Evolutionary conservation across 495 filamentous ascomycete genomes (phyloP), one percentile per base, ranked within the genome.

Genomic region (Clavariopsis aquatica): DNA sequence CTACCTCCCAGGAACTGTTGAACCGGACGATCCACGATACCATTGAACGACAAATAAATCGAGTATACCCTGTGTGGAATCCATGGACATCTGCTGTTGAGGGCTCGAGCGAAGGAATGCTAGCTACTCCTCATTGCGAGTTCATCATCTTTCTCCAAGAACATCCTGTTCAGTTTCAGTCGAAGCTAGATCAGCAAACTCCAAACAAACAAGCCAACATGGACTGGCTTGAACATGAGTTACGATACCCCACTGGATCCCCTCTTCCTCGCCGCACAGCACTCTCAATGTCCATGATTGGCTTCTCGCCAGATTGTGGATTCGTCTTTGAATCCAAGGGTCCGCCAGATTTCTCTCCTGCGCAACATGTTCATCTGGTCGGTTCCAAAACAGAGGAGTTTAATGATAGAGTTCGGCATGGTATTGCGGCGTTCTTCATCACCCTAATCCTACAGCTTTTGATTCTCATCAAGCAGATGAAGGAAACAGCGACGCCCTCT

Each of bases 281-380:
- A 5, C 83, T 97, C 29, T 81, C 83, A 54, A 91, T 96, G 84
- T 94, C 91, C 10, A 86, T 90, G 49, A 81, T 95, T 0, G 82
- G 94, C 17, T 98, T 92, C 76, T 97, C 93, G 20, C 94, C 94
- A 19, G 93, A 96, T 72, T 98, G 94, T 73, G 90, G 88, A 9
- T 93, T 91, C 69, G 85, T 95, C 34, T 83, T 98, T n/a, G 88
- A 94, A 71, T 91, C 89, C 5, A 92, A 94, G 74, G 89, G 90
- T 0, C 84, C 89, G 2, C 91, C 92, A 5, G 82, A 87, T 19
- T 91, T 82, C 65, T 74, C 85, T 8, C 83, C 84, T 2, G 79
- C 77, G 20, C 85, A 92, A 46, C 81, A 78, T 6, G 71, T 84
- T 28, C 91, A 95, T 74, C 80, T 96, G 22, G 70, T 81, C 10